Base-by-base conservation (phyloP, 2,329 filamentous ascomycete genomes). In the Beauveria varroae region DNA sequence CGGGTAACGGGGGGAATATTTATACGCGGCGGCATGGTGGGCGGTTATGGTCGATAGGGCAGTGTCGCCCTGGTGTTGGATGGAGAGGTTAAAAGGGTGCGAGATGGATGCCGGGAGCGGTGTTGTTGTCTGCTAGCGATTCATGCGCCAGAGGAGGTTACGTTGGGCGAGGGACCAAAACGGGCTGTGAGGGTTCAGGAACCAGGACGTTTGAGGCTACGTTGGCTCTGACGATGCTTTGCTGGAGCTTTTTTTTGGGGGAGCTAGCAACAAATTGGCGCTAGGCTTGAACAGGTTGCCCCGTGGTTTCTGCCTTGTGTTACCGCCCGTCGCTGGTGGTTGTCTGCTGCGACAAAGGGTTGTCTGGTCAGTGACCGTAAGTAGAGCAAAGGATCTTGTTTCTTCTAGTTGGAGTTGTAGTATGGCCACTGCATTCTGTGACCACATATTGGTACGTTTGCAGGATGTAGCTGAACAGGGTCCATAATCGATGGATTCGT, bases 1-100 rank as follows among this genome's bases (percentile, higher is more conserved):
- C 95, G 88, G 53, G 95, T 98, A 67, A 96, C 85, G 34, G 95
- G 93, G 63, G 95, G 95, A 65, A 98, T 88, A 71, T 96, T 97
- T 77, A 97, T 83, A 79, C 93, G 88, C 59, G 87, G 82, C 69
- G 90, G 83, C 91, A 96, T 89, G 72, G 69, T 75, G 74, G 68
- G 63, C 46, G 24, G 22, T 16, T 50, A 5, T 47, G 46, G 22
- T 28, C 12, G 46, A 28, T 8, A 24, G 20, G 7, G 26, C 3
- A 37, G 34, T 37, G 34, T 12, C 34, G 12, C 34, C 34, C 34
- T 37, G 34, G 12, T 37, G 30, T 14, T 37, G 2, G 12, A 14
- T 37, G 34, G 1, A 37, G 34, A 37, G 34, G 34, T 37, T 14
- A 5, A 5, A 6, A 37, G 0, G 12, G 5, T 37, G 34, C 34